phyloP scores from a whole-genome alignment of 768 basidiomycete species.

The Mrakia frigida region DNA sequence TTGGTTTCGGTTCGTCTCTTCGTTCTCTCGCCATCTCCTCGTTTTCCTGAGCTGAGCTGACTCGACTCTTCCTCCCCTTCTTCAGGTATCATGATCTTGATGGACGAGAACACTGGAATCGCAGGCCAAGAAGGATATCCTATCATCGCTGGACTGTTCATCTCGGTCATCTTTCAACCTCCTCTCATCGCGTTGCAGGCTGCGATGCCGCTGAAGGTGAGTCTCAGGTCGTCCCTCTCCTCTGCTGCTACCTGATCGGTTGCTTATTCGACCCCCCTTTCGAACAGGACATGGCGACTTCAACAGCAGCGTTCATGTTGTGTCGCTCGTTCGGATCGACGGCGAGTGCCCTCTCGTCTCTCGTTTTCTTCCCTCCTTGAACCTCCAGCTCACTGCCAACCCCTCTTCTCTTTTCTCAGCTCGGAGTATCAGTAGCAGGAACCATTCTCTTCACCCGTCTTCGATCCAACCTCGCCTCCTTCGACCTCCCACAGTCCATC shows the following conservation, averaged over 20 bases:
- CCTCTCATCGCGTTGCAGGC: slow-evolving; percentile 20
- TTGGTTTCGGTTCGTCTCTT: slow-evolving; percentile 33
- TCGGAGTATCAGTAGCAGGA: slow-evolving; percentile 13
- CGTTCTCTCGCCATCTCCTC: background rate
- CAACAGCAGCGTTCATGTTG: background rate
- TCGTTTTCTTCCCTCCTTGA: background rate
- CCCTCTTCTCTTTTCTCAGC: background rate
- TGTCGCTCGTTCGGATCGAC: background rate
- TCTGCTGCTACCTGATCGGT: no score
- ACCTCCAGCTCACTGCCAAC: background rate
- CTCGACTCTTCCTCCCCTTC: background rate
- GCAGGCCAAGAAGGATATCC: slow-evolving; percentile 34
- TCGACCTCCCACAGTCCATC: background rate
- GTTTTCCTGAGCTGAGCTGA: background rate
- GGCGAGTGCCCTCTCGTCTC: background rate
- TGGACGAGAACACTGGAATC: slow-evolving; percentile 34
- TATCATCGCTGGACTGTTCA: slow-evolving; percentile 34
- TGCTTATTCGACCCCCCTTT: no score
- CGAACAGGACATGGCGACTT: background rate
- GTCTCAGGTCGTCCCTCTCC: no score
- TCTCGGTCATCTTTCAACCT: slow-evolving; percentile 34
- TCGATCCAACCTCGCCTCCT: background rate
- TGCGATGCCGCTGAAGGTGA: slow-evolving; percentile 18
- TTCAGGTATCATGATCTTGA: slow-evolving; percentile 32
- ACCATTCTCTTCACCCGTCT: slow-evolving; percentile 15